phyloP scores from a whole-genome alignment of 306 rosid species.

The Quercus robur region DNA sequence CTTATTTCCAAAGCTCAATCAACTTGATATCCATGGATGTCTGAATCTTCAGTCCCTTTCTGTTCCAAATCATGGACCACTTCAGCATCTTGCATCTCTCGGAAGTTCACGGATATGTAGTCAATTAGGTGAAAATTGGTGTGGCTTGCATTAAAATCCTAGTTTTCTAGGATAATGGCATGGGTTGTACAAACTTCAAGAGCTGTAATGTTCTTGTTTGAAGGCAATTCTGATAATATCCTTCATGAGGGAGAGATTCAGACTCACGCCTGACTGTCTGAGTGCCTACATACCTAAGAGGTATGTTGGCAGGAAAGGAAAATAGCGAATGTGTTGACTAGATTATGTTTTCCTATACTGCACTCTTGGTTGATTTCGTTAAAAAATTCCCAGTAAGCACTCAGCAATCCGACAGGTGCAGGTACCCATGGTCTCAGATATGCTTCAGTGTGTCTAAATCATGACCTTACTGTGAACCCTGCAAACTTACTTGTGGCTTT shows the following conservation, averaged over 20 bases:
- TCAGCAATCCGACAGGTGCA: slow-evolving; percentile 57
- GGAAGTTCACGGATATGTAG: no score
- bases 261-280: slow-evolving; percentile 54
- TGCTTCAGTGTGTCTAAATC: neutral
- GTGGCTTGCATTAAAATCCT: no score
- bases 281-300: slow-evolving; percentile 50
- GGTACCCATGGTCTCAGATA: neutral
- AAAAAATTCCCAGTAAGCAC: slow-evolving; percentile 52
- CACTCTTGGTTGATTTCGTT: slow-evolving; percentile 61
- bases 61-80: neutral
- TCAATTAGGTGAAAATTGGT: no score
- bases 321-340: slow-evolving; percentile 43
- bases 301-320: slow-evolving; percentile 60
- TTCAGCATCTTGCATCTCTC: neutral
- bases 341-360: slow-evolving; percentile 71
- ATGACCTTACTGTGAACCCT: neutral
- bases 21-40: rapidly evolving
- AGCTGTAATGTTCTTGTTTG: slow-evolving; percentile 14
- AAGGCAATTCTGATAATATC: slow-evolving; percentile 64
- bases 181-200: slow-evolving; percentile 42
- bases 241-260: slow-evolving; percentile 79
- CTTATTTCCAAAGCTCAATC: slow-evolving; percentile 11
- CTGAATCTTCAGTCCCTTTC: slow-evolving; percentile 11
- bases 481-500: neutral
- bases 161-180: neutral